Base-by-base conservation (phyloP, 768 basidiomycete species). In the Tulasnella sp. region DNA sequence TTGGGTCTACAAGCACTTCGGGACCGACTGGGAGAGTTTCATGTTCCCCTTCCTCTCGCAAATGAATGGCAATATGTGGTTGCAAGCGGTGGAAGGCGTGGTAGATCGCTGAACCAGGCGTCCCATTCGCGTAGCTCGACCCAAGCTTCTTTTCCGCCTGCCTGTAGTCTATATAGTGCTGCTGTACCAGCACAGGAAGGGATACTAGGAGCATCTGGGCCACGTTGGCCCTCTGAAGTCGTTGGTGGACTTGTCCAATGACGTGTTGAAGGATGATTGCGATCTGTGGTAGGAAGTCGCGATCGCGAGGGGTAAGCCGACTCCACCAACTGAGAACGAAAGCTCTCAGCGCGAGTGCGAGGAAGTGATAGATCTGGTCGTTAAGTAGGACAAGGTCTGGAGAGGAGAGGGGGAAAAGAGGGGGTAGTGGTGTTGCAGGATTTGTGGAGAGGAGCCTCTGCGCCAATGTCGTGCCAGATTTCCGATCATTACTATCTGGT, bases 251-350 rank as follows among this genome's bases (percentile, higher is more conserved):
- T 3, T 71, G 72, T 62, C 76, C 81, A 9, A 85, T 65, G 67
- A 88, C 77, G 64, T 75, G 72, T 3, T 77, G 73, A 60, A 88
- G 71, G 65, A 87, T 74, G 38, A 68, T 70, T 0, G 83, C 77
- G 51, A 90, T 80, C 63, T 86, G 80, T 23, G 86, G 84, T 26
- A 90, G 78, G 60, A 93, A 78, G 58, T 88, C 84, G 67, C 81
- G 88, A 78, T 92, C 89, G 63, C 88, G 87, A 61, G 86, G 79
- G 1, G 88, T 80, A 55, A 92, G 77, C 66, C 82, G 87, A 30
- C 85, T 76, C 86, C 89, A 93, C 90, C 89, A 93, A 1, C 86
- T 84, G 49, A 82, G 80, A 38, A 93, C 80, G 66, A 78, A 86
- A 4, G 88, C 88, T 32, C 89, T 79, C 23, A 93, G 76, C 9